These are phyloP conservation scores for Pharnaceum exiguum DNA, from an alignment of 148 eudicot species.

Conservation along the genomic window DNA sequence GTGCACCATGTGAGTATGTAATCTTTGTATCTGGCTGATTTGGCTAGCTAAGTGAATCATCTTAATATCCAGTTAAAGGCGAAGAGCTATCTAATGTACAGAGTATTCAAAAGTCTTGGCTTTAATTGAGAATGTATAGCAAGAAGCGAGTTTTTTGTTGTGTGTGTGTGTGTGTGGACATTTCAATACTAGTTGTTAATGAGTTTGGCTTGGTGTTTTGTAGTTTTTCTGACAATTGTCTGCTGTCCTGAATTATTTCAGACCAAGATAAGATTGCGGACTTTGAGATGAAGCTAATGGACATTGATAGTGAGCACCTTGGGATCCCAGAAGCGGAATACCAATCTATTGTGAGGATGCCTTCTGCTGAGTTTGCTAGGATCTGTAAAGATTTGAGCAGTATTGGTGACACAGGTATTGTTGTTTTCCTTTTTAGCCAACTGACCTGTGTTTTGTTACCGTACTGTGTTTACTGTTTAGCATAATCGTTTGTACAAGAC, in stretches of 20 bases:
- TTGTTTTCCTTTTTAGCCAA: neutral
- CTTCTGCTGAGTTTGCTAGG: conserved; percentile 81
- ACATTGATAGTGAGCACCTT: conserved; percentile 88
- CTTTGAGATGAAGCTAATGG: conserved; percentile 98
- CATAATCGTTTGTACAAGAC: too few species aligned
- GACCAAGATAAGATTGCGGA: conserved; percentile 94
- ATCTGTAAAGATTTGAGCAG: conserved; percentile 90
- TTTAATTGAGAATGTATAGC: too few species aligned
- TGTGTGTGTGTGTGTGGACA: too few species aligned
- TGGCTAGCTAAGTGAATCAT: too few species aligned
- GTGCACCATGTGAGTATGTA: too few species aligned
- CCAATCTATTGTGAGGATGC: conserved; percentile 93
- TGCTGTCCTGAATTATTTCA: conserved; percentile 12
- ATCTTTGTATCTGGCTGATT: too few species aligned
- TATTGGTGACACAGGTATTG: conserved; percentile 82
- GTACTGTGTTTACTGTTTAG: too few species aligned
- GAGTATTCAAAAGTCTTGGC: too few species aligned
- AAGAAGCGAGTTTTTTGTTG: too few species aligned
- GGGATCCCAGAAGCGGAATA: conserved; percentile 97
- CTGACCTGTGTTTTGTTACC: too few species aligned
- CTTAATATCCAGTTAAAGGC: too few species aligned
- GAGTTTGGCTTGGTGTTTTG: neutral
- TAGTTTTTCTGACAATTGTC: neutral
- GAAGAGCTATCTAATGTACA: too few species aligned
- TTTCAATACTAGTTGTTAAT: neutral